phyloP scores from a whole-genome alignment of 805 yeast species.

The Nadsonia fulvescens region DNA sequence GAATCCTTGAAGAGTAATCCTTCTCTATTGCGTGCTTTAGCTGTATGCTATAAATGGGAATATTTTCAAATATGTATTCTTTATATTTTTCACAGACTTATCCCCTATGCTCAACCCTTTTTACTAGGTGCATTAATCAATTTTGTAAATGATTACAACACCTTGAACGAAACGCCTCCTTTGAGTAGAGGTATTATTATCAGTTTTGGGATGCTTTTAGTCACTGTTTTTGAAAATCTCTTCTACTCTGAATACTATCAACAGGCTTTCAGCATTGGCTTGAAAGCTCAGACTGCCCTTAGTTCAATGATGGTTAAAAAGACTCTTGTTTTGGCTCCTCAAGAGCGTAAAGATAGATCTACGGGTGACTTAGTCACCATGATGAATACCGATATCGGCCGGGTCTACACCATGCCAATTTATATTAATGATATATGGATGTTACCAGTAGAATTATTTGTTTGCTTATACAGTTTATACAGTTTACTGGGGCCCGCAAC shows the following conservation, averaged over 20 bases:
- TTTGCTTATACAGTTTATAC: conserved; percentile 61
- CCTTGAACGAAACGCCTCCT: conserved; percentile 25
- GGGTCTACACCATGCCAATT: conserved; percentile 69
- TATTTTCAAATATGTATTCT: conserved; percentile 26
- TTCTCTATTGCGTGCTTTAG: conserved; percentile 8
- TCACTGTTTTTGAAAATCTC: conserved; percentile 63
- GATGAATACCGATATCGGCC: conserved; percentile 86
- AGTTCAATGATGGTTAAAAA: conserved; percentile 55
- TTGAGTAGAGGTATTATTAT: conserved; percentile 60
- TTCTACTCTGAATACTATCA: conserved; percentile 65
- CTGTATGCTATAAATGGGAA: conserved; percentile 24
- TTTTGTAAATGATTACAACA: conserved; percentile 32
- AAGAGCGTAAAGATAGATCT: conserved; percentile 43
- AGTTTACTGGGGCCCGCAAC: conserved; percentile 66
- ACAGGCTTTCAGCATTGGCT: conserved; percentile 56
- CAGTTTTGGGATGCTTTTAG: conserved; percentile 54
- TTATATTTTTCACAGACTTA: conserved; percentile 25
- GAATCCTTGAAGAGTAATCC: conserved; percentile 9
- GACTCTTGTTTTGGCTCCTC: conserved; percentile 47
- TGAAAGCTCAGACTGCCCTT: conserved; percentile 40
- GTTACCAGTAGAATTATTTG: conserved; percentile 72
- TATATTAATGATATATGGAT: conserved; percentile 74
- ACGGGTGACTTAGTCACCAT: conserved; percentile 90
- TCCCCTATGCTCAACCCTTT: conserved; percentile 28
- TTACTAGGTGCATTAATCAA: conserved; percentile 21